Percentiles rank a stretch among this genome's conserved stretches.
Conservation (phyloP, 306 rosid species). For the Leucaena leucocephala region DNA sequence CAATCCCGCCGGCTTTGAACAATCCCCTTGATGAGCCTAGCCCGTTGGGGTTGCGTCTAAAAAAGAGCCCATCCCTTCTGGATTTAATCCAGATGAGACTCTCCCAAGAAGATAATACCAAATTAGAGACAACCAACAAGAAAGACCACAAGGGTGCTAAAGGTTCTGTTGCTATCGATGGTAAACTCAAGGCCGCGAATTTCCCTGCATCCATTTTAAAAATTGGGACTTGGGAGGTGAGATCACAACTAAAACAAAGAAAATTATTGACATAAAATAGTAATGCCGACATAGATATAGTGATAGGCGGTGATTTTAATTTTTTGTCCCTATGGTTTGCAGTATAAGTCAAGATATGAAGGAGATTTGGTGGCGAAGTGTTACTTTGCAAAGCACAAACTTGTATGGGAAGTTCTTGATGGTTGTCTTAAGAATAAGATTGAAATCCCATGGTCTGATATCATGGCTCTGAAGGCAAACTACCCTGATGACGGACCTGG, state of each 20-base stretch:
- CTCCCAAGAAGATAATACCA: slow-evolving; percentile 46
- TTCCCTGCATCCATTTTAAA: slow-evolving; percentile 68
- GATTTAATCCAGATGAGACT: slow-evolving; percentile 90
- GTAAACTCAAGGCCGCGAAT: slow-evolving; percentile 80
- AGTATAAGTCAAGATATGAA: slow-evolving; percentile 81
- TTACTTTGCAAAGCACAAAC: slow-evolving; percentile 86
- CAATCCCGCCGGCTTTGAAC: slow-evolving; percentile 33
- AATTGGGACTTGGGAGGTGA: slow-evolving; percentile 89
- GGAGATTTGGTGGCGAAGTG: slow-evolving; percentile 89
- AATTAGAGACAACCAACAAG: slow-evolving; percentile 38
- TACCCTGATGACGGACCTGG: slow-evolving; percentile 80
- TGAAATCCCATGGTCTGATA: slow-evolving; percentile 93
- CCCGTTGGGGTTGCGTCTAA: slow-evolving; percentile 77
- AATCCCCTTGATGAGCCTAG: slow-evolving; percentile 83
- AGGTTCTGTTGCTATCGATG: slow-evolving; percentile 38
- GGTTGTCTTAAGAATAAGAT: slow-evolving; percentile 89
- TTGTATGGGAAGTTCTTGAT: slow-evolving; percentile 94
- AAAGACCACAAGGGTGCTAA: slow-evolving; percentile 48
- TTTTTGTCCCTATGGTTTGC: slow-evolving; percentile 29
- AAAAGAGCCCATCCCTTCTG: slow-evolving; percentile 81
- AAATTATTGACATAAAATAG: neutral
- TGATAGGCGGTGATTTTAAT: slow-evolving; percentile 19
- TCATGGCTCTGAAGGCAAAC: slow-evolving; percentile 73
- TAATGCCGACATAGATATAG: neutral
- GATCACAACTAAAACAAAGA: neutral